Evolutionary conservation across 1,139 yeast species (phyloP).

Genomic region (Geotrichum klebahnii): DNA sequence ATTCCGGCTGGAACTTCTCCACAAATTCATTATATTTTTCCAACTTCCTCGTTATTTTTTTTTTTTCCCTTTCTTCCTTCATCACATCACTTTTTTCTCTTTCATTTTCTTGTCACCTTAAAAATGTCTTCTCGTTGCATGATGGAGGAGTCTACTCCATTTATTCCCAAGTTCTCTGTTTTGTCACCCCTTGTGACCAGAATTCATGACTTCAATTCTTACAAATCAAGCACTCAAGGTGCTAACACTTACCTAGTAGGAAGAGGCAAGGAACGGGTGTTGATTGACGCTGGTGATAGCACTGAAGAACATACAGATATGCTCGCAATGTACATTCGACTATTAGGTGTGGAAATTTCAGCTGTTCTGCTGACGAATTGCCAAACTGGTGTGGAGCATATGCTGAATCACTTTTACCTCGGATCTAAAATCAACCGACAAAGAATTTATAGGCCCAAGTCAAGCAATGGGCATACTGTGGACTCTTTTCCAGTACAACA

Average conservation of each 20-base stretch:
- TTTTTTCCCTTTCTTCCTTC: neutral
- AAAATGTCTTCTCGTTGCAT: neutral
- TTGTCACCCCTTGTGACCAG: conserved; percentile 41
- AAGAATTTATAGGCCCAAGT: conserved; percentile 13
- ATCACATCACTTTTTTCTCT: neutral
- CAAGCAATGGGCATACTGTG: conserved; percentile 5
- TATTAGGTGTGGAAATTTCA: conserved; percentile 31
- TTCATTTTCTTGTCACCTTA: neutral
- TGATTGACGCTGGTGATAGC: conserved; percentile 43
- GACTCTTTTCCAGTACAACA: conserved; percentile 19
- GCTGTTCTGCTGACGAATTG: conserved; percentile 41
- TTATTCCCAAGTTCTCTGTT: conserved; percentile 32
- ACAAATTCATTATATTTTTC: neutral
- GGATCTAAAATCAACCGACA: conserved; percentile 9
- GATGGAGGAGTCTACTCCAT: neutral
- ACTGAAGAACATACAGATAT: conserved; percentile 31
- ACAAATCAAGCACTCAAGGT: conserved; percentile 42
- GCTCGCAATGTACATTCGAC: conserved; percentile 30
- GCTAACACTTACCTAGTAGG: conserved; percentile 43
- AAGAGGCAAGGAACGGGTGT: conserved; percentile 36
- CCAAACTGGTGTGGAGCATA: conserved; percentile 38
- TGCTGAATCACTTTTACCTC: conserved; percentile 21
- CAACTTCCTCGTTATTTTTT: neutral
- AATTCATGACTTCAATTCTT: conserved; percentile 40
- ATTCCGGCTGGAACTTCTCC: conserved; percentile 1